phyloP scores from a whole-genome alignment of 148 eudicot genomes.

The Euryodendron excelsum region DNA sequence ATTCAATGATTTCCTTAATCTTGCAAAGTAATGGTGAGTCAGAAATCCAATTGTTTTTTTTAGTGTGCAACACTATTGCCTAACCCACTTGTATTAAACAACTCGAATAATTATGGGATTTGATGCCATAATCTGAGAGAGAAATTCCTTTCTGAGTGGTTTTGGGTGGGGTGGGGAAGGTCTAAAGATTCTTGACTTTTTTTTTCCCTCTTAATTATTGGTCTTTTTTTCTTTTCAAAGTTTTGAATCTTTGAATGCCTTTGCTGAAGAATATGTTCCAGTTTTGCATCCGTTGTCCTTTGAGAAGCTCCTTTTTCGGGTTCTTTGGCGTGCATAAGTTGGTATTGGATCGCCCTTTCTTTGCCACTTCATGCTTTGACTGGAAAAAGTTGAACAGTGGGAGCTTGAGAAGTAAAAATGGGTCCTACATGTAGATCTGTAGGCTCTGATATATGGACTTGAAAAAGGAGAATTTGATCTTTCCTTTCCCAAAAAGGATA shows the following conservation, averaged over 20 bases:
- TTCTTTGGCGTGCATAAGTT: neutral
- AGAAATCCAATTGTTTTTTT: neutral
- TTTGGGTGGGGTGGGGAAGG: neutral
- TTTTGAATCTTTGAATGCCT: neutral
- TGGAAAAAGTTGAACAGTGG: neutral
- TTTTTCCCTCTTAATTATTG: neutral
- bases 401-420: neutral
- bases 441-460: neutral
- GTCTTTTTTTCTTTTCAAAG: neutral
- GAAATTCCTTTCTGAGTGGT: constrained; percentile 1
- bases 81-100: neutral
- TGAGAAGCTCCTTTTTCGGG: neutral
- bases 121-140: neutral
- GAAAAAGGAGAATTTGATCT: neutral
- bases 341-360: constrained; percentile 1
- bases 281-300: constrained; percentile 4
- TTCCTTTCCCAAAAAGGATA: neutral
- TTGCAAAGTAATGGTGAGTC: neutral
- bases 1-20: neutral
- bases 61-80: neutral
- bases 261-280: constrained; percentile 3
- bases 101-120: neutral
- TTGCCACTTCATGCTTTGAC: constrained; percentile 9
- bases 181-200: neutral
- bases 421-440: neutral